Conservation (phyloP, 805 yeast species). For the Tetrapisispora nanseiensis region DNA sequence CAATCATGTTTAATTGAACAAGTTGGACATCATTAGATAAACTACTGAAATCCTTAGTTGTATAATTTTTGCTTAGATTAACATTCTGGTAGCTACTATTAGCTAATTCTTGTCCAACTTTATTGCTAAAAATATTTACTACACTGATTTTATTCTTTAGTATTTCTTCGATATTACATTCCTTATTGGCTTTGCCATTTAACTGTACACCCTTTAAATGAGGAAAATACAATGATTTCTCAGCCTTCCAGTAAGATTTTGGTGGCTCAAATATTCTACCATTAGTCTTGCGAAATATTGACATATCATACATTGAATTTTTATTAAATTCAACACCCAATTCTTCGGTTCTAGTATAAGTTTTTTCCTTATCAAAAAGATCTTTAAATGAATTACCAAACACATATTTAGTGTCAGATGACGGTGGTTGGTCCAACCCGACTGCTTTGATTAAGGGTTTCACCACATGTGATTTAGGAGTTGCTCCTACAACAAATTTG, state of each 20-base stretch:
- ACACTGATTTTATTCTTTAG: constrained; percentile 25
- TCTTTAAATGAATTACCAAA: constrained; percentile 38
- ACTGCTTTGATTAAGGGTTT: constrained; percentile 36
- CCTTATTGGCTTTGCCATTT: constrained; percentile 22
- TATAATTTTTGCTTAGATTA: constrained; percentile 10
- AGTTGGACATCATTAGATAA: constrained; percentile 40
- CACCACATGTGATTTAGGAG: constrained; percentile 29
- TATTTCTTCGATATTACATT: constrained; percentile 20
- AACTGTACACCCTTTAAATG: constrained; percentile 56
- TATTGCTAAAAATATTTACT: constrained; percentile 23
- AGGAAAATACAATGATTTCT: constrained; percentile 73
- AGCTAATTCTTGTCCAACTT: constrained; percentile 61
- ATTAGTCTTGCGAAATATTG: constrained; percentile 56
- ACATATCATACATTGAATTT: constrained; percentile 59
- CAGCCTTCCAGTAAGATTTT: constrained; percentile 60
- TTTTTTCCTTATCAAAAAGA: constrained; percentile 40
- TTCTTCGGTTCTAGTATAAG: constrained; percentile 39
- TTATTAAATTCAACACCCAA: constrained; percentile 55
- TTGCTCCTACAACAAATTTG: constrained; percentile 12
- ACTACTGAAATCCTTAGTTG: constrained; percentile 7
- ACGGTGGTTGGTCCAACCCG: constrained; percentile 35
- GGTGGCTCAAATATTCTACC: constrained; percentile 87
- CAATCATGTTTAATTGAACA: constrained; percentile 68
- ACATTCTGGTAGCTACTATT: constrained; percentile 46
- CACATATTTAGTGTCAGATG: constrained; percentile 26